A percentile compares a stretch with the other conserved stretches of the same genome.
Conservation (phyloP, 345 rosid genomes). For the Atalantia buxifolia region DNA sequence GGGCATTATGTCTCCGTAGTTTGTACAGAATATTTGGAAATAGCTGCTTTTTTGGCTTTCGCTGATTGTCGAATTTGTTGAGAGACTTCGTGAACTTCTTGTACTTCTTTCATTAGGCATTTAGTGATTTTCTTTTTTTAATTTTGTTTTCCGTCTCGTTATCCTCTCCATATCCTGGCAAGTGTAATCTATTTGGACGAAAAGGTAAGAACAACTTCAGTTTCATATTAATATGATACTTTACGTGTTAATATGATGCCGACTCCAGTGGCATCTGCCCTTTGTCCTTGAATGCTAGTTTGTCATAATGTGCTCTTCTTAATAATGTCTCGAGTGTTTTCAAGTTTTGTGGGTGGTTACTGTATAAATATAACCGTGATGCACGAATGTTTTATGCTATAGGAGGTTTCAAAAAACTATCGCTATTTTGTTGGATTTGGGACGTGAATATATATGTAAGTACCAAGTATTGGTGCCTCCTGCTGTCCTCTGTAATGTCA, state of each 20-base stretch:
- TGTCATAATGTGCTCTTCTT: too few species aligned
- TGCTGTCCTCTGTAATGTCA: too few species aligned
- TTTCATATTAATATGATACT: constrained; percentile 21
- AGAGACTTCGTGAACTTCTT: constrained; percentile 26
- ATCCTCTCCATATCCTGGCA: constrained; percentile 40
- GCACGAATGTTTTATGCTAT: fast-evolving
- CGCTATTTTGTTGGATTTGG: too few species aligned
- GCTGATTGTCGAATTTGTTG: constrained; percentile 41
- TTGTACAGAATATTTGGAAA: constrained; percentile 48
- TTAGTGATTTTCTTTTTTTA: constrained; percentile 17
- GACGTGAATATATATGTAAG: too few species aligned
- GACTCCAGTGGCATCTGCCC: background rate
- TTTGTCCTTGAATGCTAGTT: too few species aligned
- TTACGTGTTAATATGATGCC: constrained; percentile 8
- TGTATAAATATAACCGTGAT: too few species aligned
- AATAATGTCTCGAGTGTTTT: too few species aligned
- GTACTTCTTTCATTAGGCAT: constrained; percentile 25
- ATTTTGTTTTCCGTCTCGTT: background rate
- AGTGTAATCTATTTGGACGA: constrained; percentile 51
- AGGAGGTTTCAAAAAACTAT: too few species aligned
- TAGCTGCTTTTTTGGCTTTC: constrained; percentile 23
- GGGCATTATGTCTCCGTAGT: constrained; percentile 22
- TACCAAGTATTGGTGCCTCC: too few species aligned
- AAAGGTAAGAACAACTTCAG: constrained; percentile 27
- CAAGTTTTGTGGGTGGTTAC: too few species aligned